These are phyloP conservation scores for Ogataea henricii DNA, from an alignment of 805 yeast genomes.

Conservation along the genomic window DNA sequence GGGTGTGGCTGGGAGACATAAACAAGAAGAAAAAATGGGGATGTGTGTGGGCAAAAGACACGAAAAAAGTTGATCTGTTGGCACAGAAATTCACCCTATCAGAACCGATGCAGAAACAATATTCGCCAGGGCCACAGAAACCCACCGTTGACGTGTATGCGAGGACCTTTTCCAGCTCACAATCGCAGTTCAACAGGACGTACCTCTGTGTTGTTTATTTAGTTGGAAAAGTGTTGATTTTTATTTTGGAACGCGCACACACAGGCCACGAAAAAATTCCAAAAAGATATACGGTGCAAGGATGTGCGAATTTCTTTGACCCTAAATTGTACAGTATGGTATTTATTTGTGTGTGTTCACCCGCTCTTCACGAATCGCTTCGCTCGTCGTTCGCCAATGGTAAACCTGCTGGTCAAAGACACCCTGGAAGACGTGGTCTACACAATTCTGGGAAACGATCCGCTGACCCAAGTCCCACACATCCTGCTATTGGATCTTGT, in stretches of 20 bases:
- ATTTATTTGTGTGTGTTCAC: too few relatives aligned
- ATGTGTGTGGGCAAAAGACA: background rate
- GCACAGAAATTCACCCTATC: too few relatives aligned
- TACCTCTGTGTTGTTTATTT: conserved; percentile 5
- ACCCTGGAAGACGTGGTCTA: conserved; percentile 5
- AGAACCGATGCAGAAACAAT: too few relatives aligned
- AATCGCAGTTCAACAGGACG: background rate
- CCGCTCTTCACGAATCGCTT: background rate
- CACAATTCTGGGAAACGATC: background rate
- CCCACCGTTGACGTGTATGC: background rate
- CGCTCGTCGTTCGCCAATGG: conserved; percentile 3
- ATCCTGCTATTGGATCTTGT: conserved; percentile 10
- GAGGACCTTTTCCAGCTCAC: background rate
- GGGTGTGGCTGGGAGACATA: background rate
- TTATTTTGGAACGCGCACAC: conserved; percentile 6
- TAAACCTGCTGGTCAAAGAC: conserved; percentile 6
- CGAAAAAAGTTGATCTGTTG: background rate
- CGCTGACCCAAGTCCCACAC: background rate
- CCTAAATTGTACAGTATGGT: background rate
- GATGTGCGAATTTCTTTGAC: background rate
- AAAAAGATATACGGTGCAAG: background rate
- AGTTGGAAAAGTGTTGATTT: conserved; percentile 5
- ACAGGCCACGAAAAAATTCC: background rate
- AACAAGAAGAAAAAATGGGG: background rate
- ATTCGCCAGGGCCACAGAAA: background rate